Base-by-base conservation (phyloP, 225 moss, liverwort and hornwort species). In the Polytrichum formosum region DNA sequence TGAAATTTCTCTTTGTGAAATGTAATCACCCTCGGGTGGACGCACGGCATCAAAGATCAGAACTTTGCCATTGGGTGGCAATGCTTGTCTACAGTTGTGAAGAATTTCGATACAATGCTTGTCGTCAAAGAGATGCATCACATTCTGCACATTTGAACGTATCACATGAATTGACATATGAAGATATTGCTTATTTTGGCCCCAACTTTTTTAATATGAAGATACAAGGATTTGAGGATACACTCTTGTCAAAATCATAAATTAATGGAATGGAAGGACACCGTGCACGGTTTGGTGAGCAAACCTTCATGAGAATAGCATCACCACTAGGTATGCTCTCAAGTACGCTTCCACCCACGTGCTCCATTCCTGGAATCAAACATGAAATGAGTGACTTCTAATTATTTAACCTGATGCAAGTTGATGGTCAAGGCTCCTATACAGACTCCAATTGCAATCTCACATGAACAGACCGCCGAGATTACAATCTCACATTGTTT, bases 261-360 rank as follows among this genome's bases (percentile, higher is more conserved):
- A 46, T 46, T 46, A 13, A 13, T 46, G 46, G 13, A 46, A 46
- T 2, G 16, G 46, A 16, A 46, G 13, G 13, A 16, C 46, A 16
- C 46, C 2, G 9, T 46, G 46, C 46, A 46, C 4, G 4, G 13
- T 46, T 46, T 46, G 46, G 4, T 46, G 13, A 4, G 13, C 72
- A 69, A 33, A 75, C 72, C 72, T 80, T 77, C 69, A 80, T 70
- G 77, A 84, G 65, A 67, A 77, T 74, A 69, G 77, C 28, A 54
- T 84, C 84, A 2, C 80, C 80, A 13, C 9, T 10, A 0, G 72
- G 77, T 46, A 75, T 33, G 6, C 63, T 72, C 7, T 67, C 53
- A 8, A 84, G 66, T 68, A 19, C 1, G 55, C 17, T 68, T 67
- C 75, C 75, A 26, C 72, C 72, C 56, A 80, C 69, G 23, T 80